Base-by-base conservation (phyloP, 345 rosid species). In the Trapa bicornis region DNA sequence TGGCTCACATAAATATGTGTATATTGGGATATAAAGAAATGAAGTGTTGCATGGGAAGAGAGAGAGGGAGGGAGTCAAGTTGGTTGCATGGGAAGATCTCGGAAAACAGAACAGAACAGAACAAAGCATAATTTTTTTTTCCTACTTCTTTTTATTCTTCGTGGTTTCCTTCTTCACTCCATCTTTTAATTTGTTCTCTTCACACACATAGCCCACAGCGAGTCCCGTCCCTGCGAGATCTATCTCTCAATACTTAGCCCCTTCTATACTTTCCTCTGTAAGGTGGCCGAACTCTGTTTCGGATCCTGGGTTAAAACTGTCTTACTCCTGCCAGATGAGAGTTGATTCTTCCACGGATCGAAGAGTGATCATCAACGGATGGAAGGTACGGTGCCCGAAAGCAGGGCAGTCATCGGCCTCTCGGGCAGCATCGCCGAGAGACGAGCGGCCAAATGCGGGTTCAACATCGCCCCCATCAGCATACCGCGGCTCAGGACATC, bases 391-490 rank as follows among this genome's bases (percentile, higher is more conserved):
- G 29, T 22, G 29, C 29, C 29, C 29, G 29, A 22, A 22, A 22
- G 69, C 38, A 45, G 43, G 62, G 39, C n/a, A 36, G 15, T 68
- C 29, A 22, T 22, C 69, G 22, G 33, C 2, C 43, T 29, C 35
- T 39, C 63, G 1, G 63, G 67, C 14, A 84, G 91, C 71, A 84
- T 86, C 58, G 89, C 87, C 2, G 87, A 86, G 73, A 79, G 92
- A 65, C 80, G 92, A 64, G 92, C 92, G 2, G 87, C 71, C 11
- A 86, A 73, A 56, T 76, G 75, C 65, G 89, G 87, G 9, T 84
- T 86, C 81, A 84, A 78, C 10, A 82, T 76, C 5, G 22, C 60
- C 16, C 35, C 71, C 66, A 80, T 83, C 75, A 79, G 64, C 29
- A 70, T 77, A 12, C 67, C 84, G 11, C 75, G 76, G 14, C 76